These are phyloP conservation scores for Dothidotthia symphoricarpi DNA, from an alignment of 2,329 filamentous ascomycete genomes.

Conservation along the genomic window DNA sequence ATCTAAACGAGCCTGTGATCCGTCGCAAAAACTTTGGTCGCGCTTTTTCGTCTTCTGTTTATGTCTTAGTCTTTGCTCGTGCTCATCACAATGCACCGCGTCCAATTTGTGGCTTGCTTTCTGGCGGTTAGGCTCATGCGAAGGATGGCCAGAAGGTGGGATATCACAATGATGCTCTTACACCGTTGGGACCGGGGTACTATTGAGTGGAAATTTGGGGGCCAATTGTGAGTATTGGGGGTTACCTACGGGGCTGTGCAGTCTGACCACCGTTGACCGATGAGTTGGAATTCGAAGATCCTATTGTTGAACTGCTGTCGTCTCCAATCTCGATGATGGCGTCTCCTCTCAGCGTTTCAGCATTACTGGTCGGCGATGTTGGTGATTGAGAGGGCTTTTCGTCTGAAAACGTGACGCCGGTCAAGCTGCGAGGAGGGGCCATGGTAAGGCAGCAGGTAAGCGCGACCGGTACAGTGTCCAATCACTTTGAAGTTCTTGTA, in stretches of 20 bases:
- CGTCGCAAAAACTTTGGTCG: conserved; percentile 26
- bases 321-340: conserved; percentile 34
- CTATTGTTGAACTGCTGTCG: conserved; percentile 14
- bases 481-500: conserved; percentile 1
- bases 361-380: conserved; percentile 27
- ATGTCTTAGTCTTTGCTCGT: conserved; percentile 11
- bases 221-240: conserved; percentile 6
- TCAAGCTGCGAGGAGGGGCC: conserved; percentile 34
- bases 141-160: no score
- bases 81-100: no score
- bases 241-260: conserved; percentile 37
- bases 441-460: conserved; percentile 18
- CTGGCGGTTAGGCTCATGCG: no score
- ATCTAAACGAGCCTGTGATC: conserved; percentile 32
- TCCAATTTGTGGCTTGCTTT: no score
- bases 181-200: background rate
- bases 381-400: conserved; percentile 27
- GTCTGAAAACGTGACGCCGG: conserved; percentile 30
- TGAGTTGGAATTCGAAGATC: conserved; percentile 10
- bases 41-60: conserved; percentile 22
- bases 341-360: conserved; percentile 28
- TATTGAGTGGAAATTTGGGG: conserved; percentile 10
- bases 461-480: conserved; percentile 10
- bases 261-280: conserved; percentile 13
- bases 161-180: no score